These are phyloP conservation scores for Aspergillus mulundensis DNA, from an alignment of 495 filamentous ascomycete genomes.

Conservation along the genomic window DNA sequence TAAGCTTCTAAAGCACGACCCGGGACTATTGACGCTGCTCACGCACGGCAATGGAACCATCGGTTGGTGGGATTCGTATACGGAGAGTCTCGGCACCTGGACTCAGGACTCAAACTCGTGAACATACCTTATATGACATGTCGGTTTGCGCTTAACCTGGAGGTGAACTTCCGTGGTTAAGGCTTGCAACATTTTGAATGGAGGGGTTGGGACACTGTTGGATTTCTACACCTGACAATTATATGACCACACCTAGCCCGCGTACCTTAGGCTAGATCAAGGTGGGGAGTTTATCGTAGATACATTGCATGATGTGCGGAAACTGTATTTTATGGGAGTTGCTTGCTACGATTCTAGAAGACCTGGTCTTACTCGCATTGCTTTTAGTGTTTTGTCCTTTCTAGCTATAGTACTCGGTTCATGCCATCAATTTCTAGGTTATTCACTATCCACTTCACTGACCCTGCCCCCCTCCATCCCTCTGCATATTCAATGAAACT, in stretches of 20 bases:
- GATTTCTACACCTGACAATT: constrained; percentile 9
- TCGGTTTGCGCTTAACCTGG: neutral
- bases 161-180: neutral
- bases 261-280: constrained; percentile 2
- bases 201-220: neutral
- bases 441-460: too few species aligned
- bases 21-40: constrained; percentile 9
- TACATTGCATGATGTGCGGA: constrained; percentile 25
- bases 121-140: constrained; percentile 7
- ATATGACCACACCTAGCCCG: constrained; percentile 8
- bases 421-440: constrained; percentile 3
- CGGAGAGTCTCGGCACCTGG: constrained; percentile 7
- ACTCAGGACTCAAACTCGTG: constrained; percentile 7
- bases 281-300: constrained; percentile 17
- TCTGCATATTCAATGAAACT: too few species aligned
- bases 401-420: constrained; percentile 2
- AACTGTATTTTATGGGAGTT: constrained; percentile 29
- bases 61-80: neutral
- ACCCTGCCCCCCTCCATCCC: neutral
- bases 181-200: neutral
- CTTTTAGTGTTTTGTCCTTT: constrained; percentile 15
- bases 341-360: constrained; percentile 17
- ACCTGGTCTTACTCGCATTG: constrained; percentile 17
- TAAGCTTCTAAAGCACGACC: constrained; percentile 24
- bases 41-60: neutral